These are phyloP conservation scores for Glycyrrhiza uralensis DNA, from an alignment of 306 rosid species.

Conservation along the genomic window DNA sequence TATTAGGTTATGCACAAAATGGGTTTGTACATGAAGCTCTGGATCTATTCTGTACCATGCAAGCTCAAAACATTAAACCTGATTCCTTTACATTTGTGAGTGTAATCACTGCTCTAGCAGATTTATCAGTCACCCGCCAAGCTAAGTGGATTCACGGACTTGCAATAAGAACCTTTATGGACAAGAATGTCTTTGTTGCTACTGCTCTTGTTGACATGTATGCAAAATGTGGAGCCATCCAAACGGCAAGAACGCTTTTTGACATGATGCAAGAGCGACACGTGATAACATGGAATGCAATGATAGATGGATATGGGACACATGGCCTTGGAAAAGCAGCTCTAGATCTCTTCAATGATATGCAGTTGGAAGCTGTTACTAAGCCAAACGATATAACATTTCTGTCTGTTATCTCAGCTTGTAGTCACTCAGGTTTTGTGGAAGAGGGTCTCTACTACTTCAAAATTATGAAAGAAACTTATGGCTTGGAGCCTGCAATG, in stretches of 20 bases:
- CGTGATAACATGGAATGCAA: constrained; percentile 86
- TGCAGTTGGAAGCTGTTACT: constrained; percentile 50
- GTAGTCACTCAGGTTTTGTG: constrained; percentile 85
- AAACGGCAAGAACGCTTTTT: constrained; percentile 69
- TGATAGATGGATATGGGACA: constrained; percentile 93
- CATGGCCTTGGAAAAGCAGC: constrained; percentile 75
- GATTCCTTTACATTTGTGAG: constrained; percentile 89
- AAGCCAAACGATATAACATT: constrained; percentile 68
- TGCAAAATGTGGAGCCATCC: constrained; percentile 73
- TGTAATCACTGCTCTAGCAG: constrained; percentile 77
- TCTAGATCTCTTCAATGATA: constrained; percentile 55
- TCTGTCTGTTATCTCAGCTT: constrained; percentile 75
- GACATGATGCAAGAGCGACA: constrained; percentile 75
- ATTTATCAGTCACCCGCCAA: constrained; percentile 71
- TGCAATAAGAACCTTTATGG: constrained; percentile 58
- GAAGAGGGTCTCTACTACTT: constrained; percentile 66
- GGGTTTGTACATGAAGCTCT: constrained; percentile 63
- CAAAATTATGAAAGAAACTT: constrained; percentile 58
- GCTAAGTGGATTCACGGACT: constrained; percentile 97
- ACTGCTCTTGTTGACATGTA: constrained; percentile 86
- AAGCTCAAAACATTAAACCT: constrained; percentile 48
- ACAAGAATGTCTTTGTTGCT: constrained; percentile 65
- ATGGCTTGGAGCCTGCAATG: constrained; percentile 71
- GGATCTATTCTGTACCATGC: constrained; percentile 63
- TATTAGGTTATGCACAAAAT: constrained; percentile 85